phyloP scores from a whole-genome alignment of 176 grass and related monocot species.

The Oryza glaberrima region DNA sequence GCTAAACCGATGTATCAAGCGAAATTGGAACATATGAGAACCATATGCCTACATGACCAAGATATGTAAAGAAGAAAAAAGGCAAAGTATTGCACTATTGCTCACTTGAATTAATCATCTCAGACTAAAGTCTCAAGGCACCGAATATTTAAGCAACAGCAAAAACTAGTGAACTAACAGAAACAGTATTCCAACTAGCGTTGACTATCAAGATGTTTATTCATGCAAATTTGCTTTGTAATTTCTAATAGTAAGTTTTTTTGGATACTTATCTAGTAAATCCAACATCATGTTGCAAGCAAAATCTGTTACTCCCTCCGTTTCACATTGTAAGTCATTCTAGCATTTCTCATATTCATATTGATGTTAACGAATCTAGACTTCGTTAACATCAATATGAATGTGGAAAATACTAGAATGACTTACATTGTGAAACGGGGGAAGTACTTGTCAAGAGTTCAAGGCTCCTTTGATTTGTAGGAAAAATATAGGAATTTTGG shows the following conservation, averaged over 20 bases:
- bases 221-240: too few species aligned
- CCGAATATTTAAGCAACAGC: not conserved
- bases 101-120: not conserved
- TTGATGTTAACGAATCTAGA: too few species aligned
- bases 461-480: too few species aligned
- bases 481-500: too few species aligned
- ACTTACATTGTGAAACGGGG: too few species aligned
- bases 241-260: conserved; percentile 2
- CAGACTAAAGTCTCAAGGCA: not conserved
- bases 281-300: not conserved
- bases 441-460: too few species aligned
- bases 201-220: not conserved
- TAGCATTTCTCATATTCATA: too few species aligned
- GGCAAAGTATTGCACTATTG: too few species aligned
- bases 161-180: not conserved
- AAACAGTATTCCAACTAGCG: not conserved
- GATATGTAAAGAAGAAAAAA: not conserved
- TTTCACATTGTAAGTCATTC: too few species aligned
- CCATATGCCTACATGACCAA: not conserved
- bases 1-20: not conserved
- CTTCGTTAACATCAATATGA: too few species aligned
- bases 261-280: not conserved
- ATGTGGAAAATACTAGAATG: too few species aligned
- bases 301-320: not conserved
- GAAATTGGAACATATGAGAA: not conserved